Conservation (phyloP, 139 green algal genomes). For the Tetraselmis striata region DNA sequence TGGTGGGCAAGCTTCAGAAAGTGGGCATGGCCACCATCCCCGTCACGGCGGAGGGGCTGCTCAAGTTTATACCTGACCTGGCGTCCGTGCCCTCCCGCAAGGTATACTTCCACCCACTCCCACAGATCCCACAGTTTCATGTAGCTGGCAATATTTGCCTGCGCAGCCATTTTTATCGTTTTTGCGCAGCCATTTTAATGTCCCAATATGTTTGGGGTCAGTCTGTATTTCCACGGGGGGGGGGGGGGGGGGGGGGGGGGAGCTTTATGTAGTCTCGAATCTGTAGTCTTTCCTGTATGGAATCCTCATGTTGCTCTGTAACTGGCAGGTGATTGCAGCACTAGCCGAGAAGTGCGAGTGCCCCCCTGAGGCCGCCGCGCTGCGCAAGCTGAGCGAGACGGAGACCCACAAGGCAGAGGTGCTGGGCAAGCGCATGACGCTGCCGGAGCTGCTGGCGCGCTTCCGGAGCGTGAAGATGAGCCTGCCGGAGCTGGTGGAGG, state of each 20-base stretch:
- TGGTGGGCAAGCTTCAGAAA: background rate
- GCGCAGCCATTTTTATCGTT: too few species aligned
- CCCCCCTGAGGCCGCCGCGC: constrained; percentile 14
- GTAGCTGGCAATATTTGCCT: too few species aligned
- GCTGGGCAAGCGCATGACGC: background rate
- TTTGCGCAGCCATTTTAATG: too few species aligned
- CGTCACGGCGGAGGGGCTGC: background rate
- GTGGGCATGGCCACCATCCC: background rate
- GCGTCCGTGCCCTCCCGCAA: constrained; percentile 3
- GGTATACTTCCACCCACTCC: background rate
- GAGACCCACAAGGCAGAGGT: constrained; percentile 17
- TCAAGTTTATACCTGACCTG: constrained; percentile 10
- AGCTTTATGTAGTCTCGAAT: too few species aligned
- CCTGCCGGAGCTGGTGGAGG: constrained; percentile 9
- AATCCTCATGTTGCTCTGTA: too few species aligned
- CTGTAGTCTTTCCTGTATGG: too few species aligned
- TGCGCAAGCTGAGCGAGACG: constrained; percentile 2
- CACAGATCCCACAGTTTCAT: too few species aligned
- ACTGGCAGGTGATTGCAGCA: background rate
- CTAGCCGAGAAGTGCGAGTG: constrained; percentile 12
- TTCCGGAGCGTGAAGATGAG: constrained; percentile 1
- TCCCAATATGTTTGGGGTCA: too few species aligned
- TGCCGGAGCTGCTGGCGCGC: constrained; percentile 14
- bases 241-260: too few species aligned
- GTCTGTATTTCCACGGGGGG: too few species aligned